phyloP scores from a whole-genome alignment of 495 filamentous ascomycete genomes.

The Lasiosphaeria hispida region DNA sequence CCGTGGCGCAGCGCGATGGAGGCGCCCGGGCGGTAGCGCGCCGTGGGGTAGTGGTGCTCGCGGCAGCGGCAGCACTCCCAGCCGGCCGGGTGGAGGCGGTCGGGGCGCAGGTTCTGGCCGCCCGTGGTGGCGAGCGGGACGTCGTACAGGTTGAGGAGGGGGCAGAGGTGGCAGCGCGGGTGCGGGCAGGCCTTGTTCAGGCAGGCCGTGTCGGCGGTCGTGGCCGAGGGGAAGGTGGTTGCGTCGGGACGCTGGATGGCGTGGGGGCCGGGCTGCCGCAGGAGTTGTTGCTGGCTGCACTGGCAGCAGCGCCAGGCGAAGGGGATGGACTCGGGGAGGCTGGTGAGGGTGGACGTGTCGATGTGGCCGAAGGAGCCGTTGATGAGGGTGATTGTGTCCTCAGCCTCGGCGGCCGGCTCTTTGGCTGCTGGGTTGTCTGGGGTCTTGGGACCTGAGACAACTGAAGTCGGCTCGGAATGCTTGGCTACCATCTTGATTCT shows the following conservation, averaged over 20 bases:
- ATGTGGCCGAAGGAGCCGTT: neutral
- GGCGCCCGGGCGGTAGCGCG: neutral
- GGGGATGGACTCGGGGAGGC: neutral
- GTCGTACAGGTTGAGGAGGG: neutral
- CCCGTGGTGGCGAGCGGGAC: neutral
- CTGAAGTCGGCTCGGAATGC: too few relatives aligned
- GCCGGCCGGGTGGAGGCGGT: neutral
- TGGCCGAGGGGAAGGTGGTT: neutral
- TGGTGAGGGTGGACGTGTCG: neutral
- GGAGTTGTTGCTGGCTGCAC: neutral
- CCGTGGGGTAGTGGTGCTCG: neutral
- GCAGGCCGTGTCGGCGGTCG: neutral
- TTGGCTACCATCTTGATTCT: too few relatives aligned
- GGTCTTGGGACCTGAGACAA: too few relatives aligned
- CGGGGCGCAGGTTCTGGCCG: neutral
- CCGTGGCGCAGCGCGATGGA: neutral
- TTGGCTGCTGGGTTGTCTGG: neutral
- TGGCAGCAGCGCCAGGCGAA: neutral
- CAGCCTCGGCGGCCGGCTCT: neutral
- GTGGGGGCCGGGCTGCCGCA: neutral
- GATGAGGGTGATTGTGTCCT: neutral
- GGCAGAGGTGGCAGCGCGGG: neutral
- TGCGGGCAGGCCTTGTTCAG: neutral
- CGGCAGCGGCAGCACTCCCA: slow-evolving; percentile 9
- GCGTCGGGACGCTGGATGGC: neutral